Evolutionary conservation across 1,284 basidiomycete genomes (phyloP), one percentile per base, ranked within the genome.

Genomic region (Sparassis latifolia): DNA sequence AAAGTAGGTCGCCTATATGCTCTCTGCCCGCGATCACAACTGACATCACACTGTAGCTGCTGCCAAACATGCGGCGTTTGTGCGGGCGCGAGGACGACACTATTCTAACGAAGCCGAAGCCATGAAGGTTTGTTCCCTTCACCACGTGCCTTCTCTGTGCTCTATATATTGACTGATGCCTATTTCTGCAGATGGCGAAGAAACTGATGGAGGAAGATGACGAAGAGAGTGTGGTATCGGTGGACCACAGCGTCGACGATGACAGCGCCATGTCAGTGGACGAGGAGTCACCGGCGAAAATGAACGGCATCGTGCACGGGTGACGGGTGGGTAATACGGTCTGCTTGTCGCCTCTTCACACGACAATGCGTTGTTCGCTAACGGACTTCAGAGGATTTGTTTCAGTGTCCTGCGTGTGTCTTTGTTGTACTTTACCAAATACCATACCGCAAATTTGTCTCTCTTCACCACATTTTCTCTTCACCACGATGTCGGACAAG

Each of bases 71-170:
- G 84, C 82, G 31, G 91, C 79, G 42, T 95, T 95, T 64, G 75
- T 92, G 50, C 80, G 81, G 60, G 90, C 89, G 51, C 79, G 91
- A 37, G 88, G 86, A 49, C 75, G 84, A 52, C 92, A 95, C 67
- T 95, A 95, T 63, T 91, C 89, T 2, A 92, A 93, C 51, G 92
- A 95, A 67, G 92, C 90, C 1, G 89, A 92, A 63, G 92, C 90
- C 33, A 92, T 95, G 89, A 91, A 90, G 81, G 87, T 86, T 62
- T 46, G 66, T 52, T 20, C 57, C 45, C 55, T 47, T 42, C 47
- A 40, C 54, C 49, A 46, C 20, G 46, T 33, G 33, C 28, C 20
- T 20, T 20, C 20, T 20, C 12, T 35, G 42, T 42, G 48, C 38
- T 30, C 28, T n/a, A 42, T 43, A 38, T 29, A 44, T 31, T 48